phyloP scores from a whole-genome alignment of 140 eudicot species.

The Flaveria floridana region DNA sequence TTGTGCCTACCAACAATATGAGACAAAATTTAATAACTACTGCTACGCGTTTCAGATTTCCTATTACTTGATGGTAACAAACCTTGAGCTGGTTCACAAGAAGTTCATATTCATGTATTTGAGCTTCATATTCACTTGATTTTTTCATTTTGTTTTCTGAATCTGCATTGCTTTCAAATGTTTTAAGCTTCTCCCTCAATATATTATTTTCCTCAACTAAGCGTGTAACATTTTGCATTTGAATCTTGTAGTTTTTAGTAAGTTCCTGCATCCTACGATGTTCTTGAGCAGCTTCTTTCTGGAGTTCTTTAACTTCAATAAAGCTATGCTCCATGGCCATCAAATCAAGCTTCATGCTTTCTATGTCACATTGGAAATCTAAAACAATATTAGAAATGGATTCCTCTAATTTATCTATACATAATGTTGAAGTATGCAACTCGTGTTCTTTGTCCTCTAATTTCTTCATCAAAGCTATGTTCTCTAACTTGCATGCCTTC shows the following conservation, averaged over 20 bases:
- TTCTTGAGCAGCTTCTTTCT: slow-evolving; percentile 60
- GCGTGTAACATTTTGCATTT: slow-evolving; percentile 36
- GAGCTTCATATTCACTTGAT: slow-evolving; percentile 46
- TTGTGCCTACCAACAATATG: slow-evolving; percentile 56
- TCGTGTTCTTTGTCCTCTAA: slow-evolving; percentile 58
- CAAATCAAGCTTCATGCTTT: slow-evolving; percentile 78
- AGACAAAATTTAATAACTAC: neutral
- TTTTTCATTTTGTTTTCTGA: slow-evolving; percentile 38
- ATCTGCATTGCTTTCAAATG: slow-evolving; percentile 46
- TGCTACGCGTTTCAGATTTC: slow-evolving; percentile 2
- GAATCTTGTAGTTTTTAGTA: slow-evolving; percentile 45
- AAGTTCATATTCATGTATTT: slow-evolving; percentile 60
- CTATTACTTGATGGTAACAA: slow-evolving; percentile 17
- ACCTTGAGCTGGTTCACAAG: slow-evolving; percentile 74
- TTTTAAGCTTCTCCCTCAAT: slow-evolving; percentile 43
- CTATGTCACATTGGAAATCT: slow-evolving; percentile 88
- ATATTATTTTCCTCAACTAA: slow-evolving; percentile 55
- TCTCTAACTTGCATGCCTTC: slow-evolving; percentile 46
- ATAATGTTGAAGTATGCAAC: slow-evolving; percentile 42
- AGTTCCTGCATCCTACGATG: slow-evolving; percentile 41
- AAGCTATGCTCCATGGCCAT: slow-evolving; percentile 60
- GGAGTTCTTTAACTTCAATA: slow-evolving; percentile 52
- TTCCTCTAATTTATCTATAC: slow-evolving; percentile 65
- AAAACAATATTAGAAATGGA: slow-evolving; percentile 56
- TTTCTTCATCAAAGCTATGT: slow-evolving; percentile 45